Conservation (phyloP, 2,329 filamentous ascomycete genomes). For the Venturia nashicola region DNA sequence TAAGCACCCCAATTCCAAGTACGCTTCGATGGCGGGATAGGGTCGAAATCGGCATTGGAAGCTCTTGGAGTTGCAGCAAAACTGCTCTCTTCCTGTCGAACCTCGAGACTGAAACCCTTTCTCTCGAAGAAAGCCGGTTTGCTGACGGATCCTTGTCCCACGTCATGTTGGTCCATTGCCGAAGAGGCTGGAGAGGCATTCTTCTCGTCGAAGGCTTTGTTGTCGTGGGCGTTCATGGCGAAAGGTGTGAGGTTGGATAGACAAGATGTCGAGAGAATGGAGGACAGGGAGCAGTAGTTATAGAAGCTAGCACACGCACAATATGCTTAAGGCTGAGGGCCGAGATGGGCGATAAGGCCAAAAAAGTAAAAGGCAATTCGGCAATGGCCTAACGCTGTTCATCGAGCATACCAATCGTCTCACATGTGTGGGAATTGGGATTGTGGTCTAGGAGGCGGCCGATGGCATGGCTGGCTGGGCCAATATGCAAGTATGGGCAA, state of each 20-base stretch:
- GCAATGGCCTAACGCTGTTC: not conserved
- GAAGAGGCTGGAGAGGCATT: conserved; percentile 16
- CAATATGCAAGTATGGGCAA: not conserved
- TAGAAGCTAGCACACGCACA: not conserved
- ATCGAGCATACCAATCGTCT: not conserved
- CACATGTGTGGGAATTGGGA: not conserved
- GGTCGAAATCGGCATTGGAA: conserved; percentile 27
- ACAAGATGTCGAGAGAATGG: not conserved
- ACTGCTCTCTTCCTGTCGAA: conserved; percentile 23
- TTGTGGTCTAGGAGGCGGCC: not conserved
- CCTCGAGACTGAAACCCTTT: conserved; percentile 19
- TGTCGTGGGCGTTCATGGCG: conserved; percentile 12
- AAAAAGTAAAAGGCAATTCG: not conserved
- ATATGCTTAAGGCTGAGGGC: not conserved
- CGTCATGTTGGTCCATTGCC: conserved; percentile 14
- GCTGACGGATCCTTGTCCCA: conserved; percentile 15
- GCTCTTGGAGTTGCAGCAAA: conserved; percentile 21
- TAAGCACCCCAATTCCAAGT: conserved; percentile 23
- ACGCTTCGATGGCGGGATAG: conserved; percentile 25
- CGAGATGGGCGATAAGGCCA: conserved; percentile 4
- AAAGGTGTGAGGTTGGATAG: not conserved
- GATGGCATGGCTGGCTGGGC: conserved; percentile 1
- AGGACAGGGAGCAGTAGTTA: not conserved
- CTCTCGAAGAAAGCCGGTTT: conserved; percentile 10
- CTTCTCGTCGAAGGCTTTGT: conserved; percentile 14